Percentiles rank a stretch among this genome's conserved stretches.
Conservation (phyloP, 495 filamentous ascomycete species). For the Rhypophila decipiens region DNA sequence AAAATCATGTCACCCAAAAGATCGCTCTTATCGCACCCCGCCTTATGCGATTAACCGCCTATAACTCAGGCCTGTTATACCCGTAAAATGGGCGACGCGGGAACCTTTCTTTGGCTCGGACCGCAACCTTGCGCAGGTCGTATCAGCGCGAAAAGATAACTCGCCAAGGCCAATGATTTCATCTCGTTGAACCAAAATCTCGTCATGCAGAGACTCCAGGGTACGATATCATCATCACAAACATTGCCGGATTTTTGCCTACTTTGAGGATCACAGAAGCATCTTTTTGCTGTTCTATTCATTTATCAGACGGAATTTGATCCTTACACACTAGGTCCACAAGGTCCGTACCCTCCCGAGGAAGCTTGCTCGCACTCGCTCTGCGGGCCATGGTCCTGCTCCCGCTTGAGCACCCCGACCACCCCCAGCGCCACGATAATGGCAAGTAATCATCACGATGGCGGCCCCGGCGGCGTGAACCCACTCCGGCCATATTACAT, state of each 20-base stretch:
- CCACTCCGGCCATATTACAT: conserved; percentile 93
- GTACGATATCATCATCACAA: no score
- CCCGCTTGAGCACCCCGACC: conserved; percentile 3
- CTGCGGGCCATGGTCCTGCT: conserved; percentile 11
- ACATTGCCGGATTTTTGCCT: no score
- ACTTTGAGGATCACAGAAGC: no score
- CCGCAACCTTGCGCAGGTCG: no score
- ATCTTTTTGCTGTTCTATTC: no score
- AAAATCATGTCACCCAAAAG: not conserved
- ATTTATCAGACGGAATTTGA: no score
- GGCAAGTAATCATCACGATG: conserved; percentile 40
- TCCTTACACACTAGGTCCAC: no score
- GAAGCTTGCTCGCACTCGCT: no score
- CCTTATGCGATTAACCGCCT: conserved; percentile 1
- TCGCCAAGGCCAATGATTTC: conserved; percentile 2
- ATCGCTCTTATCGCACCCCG: conserved; percentile 1
- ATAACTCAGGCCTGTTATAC: no score
- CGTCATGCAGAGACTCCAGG: conserved; percentile 7
- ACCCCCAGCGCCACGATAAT: conserved; percentile 20
- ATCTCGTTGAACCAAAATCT: conserved; percentile 2
- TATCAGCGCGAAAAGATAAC: not conserved
- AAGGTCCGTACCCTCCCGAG: no score
- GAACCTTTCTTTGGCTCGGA: not conserved
- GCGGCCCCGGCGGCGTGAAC: conserved; percentile 61
- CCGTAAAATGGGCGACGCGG: no score